Evolutionary conservation across 768 basidiomycete species (phyloP).

Genomic region (Exidia glandulosa): DNA sequence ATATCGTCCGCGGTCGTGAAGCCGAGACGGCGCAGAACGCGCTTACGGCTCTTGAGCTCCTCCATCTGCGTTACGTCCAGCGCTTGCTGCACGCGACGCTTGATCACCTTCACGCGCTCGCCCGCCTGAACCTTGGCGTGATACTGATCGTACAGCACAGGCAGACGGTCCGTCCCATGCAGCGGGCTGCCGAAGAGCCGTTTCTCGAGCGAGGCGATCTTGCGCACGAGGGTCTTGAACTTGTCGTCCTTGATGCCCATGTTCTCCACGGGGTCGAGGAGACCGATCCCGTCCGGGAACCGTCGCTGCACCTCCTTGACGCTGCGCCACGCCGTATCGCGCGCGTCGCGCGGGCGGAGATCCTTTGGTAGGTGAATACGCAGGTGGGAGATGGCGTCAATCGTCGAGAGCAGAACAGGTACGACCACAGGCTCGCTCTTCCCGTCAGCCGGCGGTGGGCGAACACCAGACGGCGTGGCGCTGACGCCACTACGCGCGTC

Average conservation of each 20-base stretch:
- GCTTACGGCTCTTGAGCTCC: conserved; percentile 91
- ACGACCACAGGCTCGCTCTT: conserved; percentile 80
- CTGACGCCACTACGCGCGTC: conserved; percentile 32
- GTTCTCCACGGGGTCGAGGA: conserved; percentile 86
- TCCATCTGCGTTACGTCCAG: conserved; percentile 91
- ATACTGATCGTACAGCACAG: conserved; percentile 73
- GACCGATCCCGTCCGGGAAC: conserved; percentile 75
- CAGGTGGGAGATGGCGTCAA: conserved; percentile 78
- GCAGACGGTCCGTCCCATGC: conserved; percentile 65
- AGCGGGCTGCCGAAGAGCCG: conserved; percentile 73
- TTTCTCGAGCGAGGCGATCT: conserved; percentile 84
- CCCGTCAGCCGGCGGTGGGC: conserved; percentile 59
- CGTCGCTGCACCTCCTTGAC: conserved; percentile 84
- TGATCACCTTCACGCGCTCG: conserved; percentile 60
- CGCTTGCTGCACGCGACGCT: conserved; percentile 79
- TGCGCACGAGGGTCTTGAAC: conserved; percentile 82
- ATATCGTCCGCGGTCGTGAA: conserved; percentile 87
- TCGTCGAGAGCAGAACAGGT: conserved; percentile 76
- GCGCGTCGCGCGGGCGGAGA: conserved; percentile 57
- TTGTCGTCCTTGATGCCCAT: conserved; percentile 95
- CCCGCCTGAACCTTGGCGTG: conserved; percentile 62
- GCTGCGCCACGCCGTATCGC: conserved; percentile 84
- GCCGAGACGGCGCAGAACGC: conserved; percentile 81
- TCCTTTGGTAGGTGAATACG: conserved; percentile 88
- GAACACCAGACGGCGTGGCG: conserved; percentile 56